Conservation (phyloP, 2,329 filamentous ascomycete genomes). For the Colletotrichum sp. region DNA sequence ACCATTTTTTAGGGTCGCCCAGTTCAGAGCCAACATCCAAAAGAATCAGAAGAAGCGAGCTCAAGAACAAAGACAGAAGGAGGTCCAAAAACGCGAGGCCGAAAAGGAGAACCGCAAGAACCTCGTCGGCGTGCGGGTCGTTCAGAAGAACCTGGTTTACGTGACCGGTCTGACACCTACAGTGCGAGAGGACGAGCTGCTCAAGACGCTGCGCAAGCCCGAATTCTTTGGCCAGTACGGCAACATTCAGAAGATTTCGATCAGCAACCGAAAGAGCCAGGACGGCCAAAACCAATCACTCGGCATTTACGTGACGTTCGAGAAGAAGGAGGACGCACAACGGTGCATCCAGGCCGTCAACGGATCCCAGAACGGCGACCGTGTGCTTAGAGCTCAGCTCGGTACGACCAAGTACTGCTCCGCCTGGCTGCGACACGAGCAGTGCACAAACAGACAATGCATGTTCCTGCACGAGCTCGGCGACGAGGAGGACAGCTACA, state of each 20-base stretch:
- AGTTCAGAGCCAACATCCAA: conserved; percentile 78
- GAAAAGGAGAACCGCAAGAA: conserved; percentile 97
- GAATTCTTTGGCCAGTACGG: conserved; percentile 99
- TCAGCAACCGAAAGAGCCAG: conserved; percentile 88
- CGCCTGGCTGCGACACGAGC: conserved; percentile 91
- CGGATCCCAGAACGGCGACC: conserved; percentile 88
- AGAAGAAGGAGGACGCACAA: conserved; percentile 87
- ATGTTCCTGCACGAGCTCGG: conserved; percentile 98
- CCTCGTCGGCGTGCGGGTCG: conserved; percentile 90
- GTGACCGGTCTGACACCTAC: conserved; percentile 93
- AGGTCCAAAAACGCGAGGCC: conserved; percentile 93
- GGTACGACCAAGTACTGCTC: conserved; percentile 99
- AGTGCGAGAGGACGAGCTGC: conserved; percentile 88
- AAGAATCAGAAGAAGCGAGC: conserved; percentile 95
- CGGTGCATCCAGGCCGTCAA: conserved; percentile 92
- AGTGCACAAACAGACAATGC: conserved; percentile 93
- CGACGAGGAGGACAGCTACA: conserved; percentile 98
- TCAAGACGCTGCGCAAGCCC: conserved; percentile 86
- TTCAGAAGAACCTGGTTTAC: conserved; percentile 98
- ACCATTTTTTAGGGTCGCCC: conserved; percentile 61
- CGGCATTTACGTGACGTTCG: conserved; percentile 98
- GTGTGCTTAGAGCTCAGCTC: conserved; percentile 76
- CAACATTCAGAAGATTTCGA: conserved; percentile 98
- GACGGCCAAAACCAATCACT: conserved; percentile 83
- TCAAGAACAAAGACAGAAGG: conserved; percentile 83